Conservation (phyloP, 192 early-diverging fungal species). For the Backusella liffmaniae region DNA sequence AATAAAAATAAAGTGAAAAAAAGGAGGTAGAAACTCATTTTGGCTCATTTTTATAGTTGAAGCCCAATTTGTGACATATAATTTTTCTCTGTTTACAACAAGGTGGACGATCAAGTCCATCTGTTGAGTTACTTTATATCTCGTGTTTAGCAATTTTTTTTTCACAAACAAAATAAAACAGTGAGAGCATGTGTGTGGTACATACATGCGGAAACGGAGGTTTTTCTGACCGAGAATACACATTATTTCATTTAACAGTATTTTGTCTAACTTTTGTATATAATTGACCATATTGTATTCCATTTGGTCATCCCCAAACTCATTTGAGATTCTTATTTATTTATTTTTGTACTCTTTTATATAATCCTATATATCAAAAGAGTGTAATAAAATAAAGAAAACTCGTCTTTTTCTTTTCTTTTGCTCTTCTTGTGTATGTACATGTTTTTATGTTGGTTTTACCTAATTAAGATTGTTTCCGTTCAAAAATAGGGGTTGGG, state of each 20-base stretch:
- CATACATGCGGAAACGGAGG: conserved; percentile 4
- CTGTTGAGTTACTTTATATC: not conserved
- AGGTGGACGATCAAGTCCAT: not conserved
- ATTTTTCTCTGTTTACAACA: not conserved
- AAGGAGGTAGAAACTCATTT: not conserved
- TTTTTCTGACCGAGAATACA: not conserved
- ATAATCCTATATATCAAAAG: not conserved
- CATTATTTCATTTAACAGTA: not conserved
- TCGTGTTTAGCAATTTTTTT: conserved; percentile 3
- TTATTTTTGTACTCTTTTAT: not conserved
- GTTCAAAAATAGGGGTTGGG: not conserved
- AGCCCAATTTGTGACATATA: not conserved
- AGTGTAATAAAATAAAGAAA: not conserved
- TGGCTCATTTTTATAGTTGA: not conserved
- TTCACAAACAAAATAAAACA: conserved; percentile 5
- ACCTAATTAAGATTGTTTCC: not conserved
- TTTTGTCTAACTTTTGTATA: not conserved
- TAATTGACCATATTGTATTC: not conserved
- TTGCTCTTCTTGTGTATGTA: not conserved
- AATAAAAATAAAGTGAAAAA: not conserved
- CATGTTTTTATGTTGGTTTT: not conserved
- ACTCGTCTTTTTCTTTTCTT: not conserved
- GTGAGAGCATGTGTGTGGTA: not conserved
- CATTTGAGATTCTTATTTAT: not conserved
- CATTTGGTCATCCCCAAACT: not conserved